Percentiles rank a stretch among this genome's conserved stretches.
Evolutionary conservation across 305 asterid species (phyloP).

Genomic region (Caryopteris hybrid): DNA sequence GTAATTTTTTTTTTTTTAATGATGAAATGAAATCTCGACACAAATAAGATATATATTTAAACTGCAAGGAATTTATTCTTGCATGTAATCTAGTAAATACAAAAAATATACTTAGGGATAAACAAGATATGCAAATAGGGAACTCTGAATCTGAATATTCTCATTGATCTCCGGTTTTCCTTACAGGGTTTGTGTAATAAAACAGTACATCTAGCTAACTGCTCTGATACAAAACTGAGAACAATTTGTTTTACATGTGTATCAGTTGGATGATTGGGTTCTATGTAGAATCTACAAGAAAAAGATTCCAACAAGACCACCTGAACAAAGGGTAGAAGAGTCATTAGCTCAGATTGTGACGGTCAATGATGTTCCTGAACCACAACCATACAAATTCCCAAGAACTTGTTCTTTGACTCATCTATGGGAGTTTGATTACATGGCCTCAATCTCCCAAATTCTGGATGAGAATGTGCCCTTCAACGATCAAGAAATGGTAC

Average conservation of each 20-base stretch:
- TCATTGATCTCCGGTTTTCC: no score
- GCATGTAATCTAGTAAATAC: no score
- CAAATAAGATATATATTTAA: no score
- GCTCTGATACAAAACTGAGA: not conserved
- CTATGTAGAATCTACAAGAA: conserved; percentile 89
- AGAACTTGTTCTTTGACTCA: conserved; percentile 58
- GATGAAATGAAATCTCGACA: no score
- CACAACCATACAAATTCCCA: conserved; percentile 41
- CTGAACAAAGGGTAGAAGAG: conserved; percentile 46
- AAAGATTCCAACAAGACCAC: conserved; percentile 38
- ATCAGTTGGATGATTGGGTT: conserved; percentile 94
- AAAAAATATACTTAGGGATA: no score
- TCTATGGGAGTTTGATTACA: conserved; percentile 63
- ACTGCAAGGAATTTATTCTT: no score
- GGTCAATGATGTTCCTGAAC: conserved; percentile 21
- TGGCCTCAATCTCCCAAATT: conserved; percentile 60
- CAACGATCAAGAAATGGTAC: conserved; percentile 25
- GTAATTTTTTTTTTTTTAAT: no score
- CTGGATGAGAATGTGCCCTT: conserved; percentile 34
- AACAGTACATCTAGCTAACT: no score
- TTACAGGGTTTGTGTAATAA: no score
- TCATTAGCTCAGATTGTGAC: conserved; percentile 21
- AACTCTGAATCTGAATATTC: no score
- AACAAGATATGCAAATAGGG: no score
- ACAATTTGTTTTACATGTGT: conserved; percentile 5